Evolutionary conservation across 495 filamentous ascomycete genomes (phyloP), one percentile per base, ranked within the genome.

Genomic region (Neurospora sp.): DNA sequence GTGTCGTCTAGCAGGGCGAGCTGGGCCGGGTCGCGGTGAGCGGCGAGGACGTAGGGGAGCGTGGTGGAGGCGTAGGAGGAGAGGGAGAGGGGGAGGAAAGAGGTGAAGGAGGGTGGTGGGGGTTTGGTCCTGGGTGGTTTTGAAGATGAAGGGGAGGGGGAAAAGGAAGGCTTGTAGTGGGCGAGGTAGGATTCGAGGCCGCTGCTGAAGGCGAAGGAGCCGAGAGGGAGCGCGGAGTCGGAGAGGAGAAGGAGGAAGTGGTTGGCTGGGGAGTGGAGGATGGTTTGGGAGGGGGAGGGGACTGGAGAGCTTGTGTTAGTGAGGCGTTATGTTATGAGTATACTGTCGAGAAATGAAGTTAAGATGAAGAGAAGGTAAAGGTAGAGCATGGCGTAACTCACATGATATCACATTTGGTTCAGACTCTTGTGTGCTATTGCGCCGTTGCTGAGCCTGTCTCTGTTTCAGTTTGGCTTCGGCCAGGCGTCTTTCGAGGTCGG

Each of bases 191-290:
- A 98, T 80, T 99, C 96, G 39, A 99, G 88, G 0, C 95, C 94
- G 76, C 88, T 92, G 85, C 92, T 94, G 88, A 97, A 99, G 74
- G 96, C 96, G 83, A 99, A 99, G 48, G 94, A 96, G 77, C 96
- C 96, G 0, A 99, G 86, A 9, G 96, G 96, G 9, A 99, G 90
- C 43, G 96, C 96, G 9, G 96, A 97, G 86, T 99, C 96, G 40
- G 96, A 92, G 77, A 99, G 91, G 15, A 98, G 89, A 70, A 98
- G 90, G 74, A 98, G 91, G 72, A 93, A 89, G 83, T 98, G 96
- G 38, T 86, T 83, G 1, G 82, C 73, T 39, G 71, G 76, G 72
- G 76, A 40, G 69, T 54, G 66, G 54, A 62, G 54, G 69, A 69
- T 48, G 19, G 75, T n/a, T 11, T 31, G 17, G 36, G 74, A 69